Evolutionary conservation across 208 protist genomes (phyloP).

Genomic region (Acanthamoeba castellanii): DNA sequence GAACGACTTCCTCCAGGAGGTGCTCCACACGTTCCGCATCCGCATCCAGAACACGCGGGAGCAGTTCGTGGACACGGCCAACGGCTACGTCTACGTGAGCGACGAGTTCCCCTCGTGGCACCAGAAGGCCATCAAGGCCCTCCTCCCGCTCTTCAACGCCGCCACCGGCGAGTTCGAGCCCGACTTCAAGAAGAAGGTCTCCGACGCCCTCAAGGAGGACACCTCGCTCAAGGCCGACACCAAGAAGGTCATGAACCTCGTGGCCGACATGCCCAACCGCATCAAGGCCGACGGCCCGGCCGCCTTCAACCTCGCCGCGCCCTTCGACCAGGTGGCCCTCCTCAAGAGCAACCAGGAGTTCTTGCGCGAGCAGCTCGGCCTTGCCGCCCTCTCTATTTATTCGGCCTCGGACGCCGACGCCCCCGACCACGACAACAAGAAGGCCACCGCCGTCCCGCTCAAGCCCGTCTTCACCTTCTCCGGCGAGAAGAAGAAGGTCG

Average conservation of each 20-base stretch:
- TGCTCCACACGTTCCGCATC: conserved; percentile 92
- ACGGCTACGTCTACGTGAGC: conserved; percentile 91
- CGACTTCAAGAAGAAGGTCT: conserved; percentile 86
- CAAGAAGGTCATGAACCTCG: conserved; percentile 93
- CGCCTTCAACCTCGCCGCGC: conserved; percentile 56
- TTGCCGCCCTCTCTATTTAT: conserved; percentile 1
- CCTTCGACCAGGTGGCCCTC: conserved; percentile 72
- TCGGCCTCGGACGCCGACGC: background rate
- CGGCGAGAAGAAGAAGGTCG: conserved; percentile 65
- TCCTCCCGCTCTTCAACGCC: conserved; percentile 74
- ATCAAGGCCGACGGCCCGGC: conserved; percentile 34
- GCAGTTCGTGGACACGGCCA: conserved; percentile 90
- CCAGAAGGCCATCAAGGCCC: conserved; percentile 89
- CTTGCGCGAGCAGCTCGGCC: conserved; percentile 26
- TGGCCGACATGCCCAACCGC: conserved; percentile 80
- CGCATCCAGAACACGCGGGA: conserved; percentile 72
- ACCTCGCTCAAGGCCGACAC: conserved; percentile 91
- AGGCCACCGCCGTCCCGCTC: conserved; percentile 38
- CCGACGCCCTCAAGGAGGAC: conserved; percentile 87
- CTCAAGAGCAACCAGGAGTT: conserved; percentile 64
- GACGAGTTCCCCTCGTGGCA: conserved; percentile 90
- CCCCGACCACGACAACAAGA: conserved; percentile 70
- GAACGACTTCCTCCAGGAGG: conserved; percentile 91
- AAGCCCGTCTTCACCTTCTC: conserved; percentile 69
- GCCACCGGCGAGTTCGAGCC: conserved; percentile 42